phyloP scores from a whole-genome alignment of 148 eudicot species.

The Rhododendron vialii region DNA sequence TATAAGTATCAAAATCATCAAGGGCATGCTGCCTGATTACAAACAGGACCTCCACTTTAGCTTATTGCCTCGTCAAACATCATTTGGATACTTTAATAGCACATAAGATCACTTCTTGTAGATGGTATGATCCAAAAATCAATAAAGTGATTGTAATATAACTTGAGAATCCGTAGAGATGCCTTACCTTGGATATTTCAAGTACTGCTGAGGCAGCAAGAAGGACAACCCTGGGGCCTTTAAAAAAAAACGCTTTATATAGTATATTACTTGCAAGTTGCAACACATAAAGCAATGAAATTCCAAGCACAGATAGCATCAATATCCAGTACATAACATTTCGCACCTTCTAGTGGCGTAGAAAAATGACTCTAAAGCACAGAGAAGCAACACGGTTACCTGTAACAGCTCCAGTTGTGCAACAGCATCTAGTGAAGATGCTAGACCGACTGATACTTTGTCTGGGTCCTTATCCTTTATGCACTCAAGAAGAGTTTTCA shows the following conservation, averaged over 20 bases:
- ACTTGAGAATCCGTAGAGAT: slow-evolving; percentile 1
- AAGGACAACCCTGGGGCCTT: slow-evolving; percentile 98
- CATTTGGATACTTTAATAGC: background rate
- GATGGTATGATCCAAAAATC: background rate
- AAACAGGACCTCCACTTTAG: background rate
- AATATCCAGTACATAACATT: background rate
- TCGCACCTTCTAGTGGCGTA: background rate
- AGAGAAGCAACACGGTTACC: slow-evolving; percentile 36
- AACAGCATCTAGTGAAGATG: slow-evolving; percentile 79
- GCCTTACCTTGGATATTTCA: slow-evolving; percentile 78
- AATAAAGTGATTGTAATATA: background rate
- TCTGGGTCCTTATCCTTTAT: slow-evolving; percentile 86
- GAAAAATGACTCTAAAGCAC: background rate
- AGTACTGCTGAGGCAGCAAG: slow-evolving; percentile 75
- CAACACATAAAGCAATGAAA: slow-evolving; percentile 7
- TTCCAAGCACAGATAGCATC: slow-evolving; percentile 8
- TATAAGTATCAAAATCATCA: too few relatives aligned
- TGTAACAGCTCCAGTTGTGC: slow-evolving; percentile 88
- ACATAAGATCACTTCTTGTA: background rate
- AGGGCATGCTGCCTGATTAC: too few relatives aligned
- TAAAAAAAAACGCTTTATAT: slow-evolving; percentile 21
- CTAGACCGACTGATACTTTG: slow-evolving; percentile 77
- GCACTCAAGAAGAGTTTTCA: slow-evolving; percentile 59
- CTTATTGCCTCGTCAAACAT: background rate
- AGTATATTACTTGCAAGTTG: background rate